Evolutionary conservation across 192 early-diverging fungal species (phyloP), one percentile per base, ranked within the genome.

Genomic region (Coemansia sp.): DNA sequence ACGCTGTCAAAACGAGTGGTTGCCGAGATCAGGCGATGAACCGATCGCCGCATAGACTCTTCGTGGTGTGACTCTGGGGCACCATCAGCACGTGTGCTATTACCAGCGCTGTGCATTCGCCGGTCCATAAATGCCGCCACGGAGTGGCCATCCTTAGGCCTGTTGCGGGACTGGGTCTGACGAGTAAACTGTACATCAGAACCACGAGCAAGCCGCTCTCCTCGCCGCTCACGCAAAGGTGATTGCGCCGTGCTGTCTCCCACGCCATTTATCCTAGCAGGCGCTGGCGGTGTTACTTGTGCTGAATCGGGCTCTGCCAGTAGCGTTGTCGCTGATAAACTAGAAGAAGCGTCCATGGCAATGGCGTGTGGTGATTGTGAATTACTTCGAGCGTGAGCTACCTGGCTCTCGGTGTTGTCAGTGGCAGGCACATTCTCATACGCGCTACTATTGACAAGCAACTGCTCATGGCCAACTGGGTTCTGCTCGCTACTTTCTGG

Each of bases 1-100:
- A 76, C 46, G 26, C 58, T 49, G 33, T 76, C 72, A 56, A 68
- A 76, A 3, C 51, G 60, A 8, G 72, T 65, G 11, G 72, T 76
- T 1, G 66, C 60, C 13, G 72, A 64, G 9, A 76, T 63, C n/a
- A 76, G 19, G 4, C 58, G 47, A n/a, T 76, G 72, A n/a, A 68
- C 46, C 5, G 66, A 65, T 42, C 60, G 50, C 14, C 72, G 72
- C 72, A 76, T 76, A 6, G 26, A 53, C 35, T 65, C 62, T n/a
- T 68, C 62, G 15, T 69, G 52, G 38, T 69, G 51, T 1, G 66
- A 57, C 11, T 52, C 54, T 9, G 33, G 42, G 2, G 62, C 43
- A 15, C 49, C 57, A 3, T 43, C 29, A 13, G 19, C 39, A 18
- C 42, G 51, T 11, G 54, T 21, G 21, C 43, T 29, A 33, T 48